A percentile compares a stretch with the other conserved stretches of the same genome.
phyloP scores from a whole-genome alignment of 2,329 filamentous ascomycete species.

The Aspergillus carbonarius region DNA sequence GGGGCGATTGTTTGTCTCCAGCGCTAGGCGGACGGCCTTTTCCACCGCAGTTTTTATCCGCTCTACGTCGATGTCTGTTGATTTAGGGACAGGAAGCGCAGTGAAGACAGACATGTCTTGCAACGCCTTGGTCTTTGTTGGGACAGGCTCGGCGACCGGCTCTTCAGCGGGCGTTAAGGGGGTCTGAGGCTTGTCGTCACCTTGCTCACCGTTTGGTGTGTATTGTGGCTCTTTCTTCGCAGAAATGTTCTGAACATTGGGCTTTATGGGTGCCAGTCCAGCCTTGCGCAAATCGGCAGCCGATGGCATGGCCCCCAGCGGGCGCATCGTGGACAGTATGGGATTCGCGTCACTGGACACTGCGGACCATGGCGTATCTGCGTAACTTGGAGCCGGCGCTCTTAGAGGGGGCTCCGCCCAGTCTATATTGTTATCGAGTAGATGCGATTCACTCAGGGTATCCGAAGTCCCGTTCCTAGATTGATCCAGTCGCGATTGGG shows the following conservation, averaged over 20 bases:
- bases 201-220: conserved; percentile 13
- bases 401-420: conserved; percentile 61
- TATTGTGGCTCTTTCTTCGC: conserved; percentile 42
- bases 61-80: conserved; percentile 28
- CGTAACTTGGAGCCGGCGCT: conserved; percentile 65
- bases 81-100: conserved; percentile 22
- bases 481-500: conserved; percentile 19
- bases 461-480: conserved; percentile 5
- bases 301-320: conserved; percentile 70
- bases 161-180: conserved; percentile 18
- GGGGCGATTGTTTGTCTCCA: conserved; percentile 28
- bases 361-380: conserved; percentile 64
- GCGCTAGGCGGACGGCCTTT: conserved; percentile 28
- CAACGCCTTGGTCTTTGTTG: conserved; percentile 12
- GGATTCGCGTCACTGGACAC: conserved; percentile 64
- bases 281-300: conserved; percentile 57
- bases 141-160: conserved; percentile 6
- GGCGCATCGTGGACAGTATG: conserved; percentile 79
- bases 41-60: conserved; percentile 29
- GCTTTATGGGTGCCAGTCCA: conserved; percentile 47
- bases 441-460: conserved; percentile 12
- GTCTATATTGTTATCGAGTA: conserved; percentile 10
- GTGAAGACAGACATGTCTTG: conserved; percentile 20
- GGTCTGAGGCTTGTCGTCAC: conserved; percentile 14
- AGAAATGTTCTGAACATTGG: conserved; percentile 41